Evolutionary conservation across 192 early-diverging fungal species (phyloP).

Genomic region (Coemansia sp.): DNA sequence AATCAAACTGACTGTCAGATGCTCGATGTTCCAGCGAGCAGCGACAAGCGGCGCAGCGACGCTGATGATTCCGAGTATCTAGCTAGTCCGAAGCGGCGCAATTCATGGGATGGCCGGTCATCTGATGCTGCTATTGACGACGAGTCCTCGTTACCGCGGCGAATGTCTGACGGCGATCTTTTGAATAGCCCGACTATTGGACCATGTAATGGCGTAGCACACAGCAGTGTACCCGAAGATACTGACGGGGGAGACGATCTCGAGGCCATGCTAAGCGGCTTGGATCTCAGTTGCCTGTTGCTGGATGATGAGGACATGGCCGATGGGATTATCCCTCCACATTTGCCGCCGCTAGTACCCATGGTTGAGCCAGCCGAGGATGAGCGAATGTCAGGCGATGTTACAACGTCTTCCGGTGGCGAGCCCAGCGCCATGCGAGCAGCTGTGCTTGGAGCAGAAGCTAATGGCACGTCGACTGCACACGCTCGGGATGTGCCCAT

Average conservation of each 20-base stretch:
- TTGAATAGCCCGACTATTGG: not conserved
- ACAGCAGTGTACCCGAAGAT: too few species aligned
- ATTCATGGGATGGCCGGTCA: slow-evolving; percentile 13
- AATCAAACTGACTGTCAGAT: too few species aligned
- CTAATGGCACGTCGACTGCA: not conserved
- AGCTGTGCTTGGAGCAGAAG: not conserved
- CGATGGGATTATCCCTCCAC: slow-evolving; percentile 34
- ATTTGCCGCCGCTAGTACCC: slow-evolving; percentile 39
- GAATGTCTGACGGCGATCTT: slow-evolving; percentile 6
- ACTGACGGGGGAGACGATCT: slow-evolving; percentile 21
- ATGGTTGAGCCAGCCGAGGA: slow-evolving; percentile 15
- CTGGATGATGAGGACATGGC: slow-evolving; percentile 21
- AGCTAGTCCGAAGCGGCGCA: slow-evolving; percentile 7
- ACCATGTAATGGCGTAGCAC: not conserved
- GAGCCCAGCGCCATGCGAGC: not conserved
- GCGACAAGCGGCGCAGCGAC: not conserved
- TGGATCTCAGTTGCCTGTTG: slow-evolving; percentile 36
- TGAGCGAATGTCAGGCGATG: not conserved
- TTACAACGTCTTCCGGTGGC: not conserved
- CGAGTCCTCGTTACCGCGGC: not conserved
- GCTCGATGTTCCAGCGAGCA: not conserved
- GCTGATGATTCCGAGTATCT: not conserved
- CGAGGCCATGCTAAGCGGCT: slow-evolving; percentile 23
- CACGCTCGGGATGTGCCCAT: not conserved
- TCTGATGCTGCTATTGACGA: not conserved